phyloP scores from a whole-genome alignment of 1,284 basidiomycete species.

The Chondrostereum purpureum region DNA sequence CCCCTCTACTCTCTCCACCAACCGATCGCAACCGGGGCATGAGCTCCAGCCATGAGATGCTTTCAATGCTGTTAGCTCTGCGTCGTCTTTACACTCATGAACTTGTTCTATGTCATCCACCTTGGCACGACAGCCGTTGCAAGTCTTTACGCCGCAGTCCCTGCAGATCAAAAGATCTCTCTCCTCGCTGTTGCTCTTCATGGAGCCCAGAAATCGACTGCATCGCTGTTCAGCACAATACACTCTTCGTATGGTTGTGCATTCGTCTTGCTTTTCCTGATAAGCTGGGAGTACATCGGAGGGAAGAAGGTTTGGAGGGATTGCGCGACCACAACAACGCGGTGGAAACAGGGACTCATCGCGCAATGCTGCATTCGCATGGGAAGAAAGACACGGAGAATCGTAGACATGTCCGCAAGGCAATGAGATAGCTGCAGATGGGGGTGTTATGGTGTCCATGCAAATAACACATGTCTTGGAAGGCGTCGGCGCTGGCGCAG shows the following conservation, averaged over 20 bases:
- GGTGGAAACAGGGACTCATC: constrained; percentile 31
- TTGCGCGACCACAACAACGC: constrained; percentile 24
- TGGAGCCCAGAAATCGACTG: constrained; percentile 28
- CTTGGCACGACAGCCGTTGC: background rate
- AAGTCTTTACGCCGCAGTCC: background rate
- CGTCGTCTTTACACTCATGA: constrained; percentile 1
- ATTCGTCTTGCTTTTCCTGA: constrained; percentile 21
- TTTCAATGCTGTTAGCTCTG: constrained; percentile 1
- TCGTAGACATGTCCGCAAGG: constrained; percentile 29
- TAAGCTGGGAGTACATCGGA: constrained; percentile 20
- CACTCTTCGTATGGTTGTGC: constrained; percentile 23
- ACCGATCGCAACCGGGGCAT: constrained; percentile 2
- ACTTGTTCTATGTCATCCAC: background rate
- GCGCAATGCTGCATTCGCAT: constrained; percentile 23
- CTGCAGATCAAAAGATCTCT: background rate
- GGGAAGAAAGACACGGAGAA: constrained; percentile 21
- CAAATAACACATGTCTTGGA: background rate
- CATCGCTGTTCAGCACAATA: constrained; percentile 30
- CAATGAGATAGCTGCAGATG: constrained; percentile 12
- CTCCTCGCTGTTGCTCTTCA: constrained; percentile 7
- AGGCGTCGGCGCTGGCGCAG: too few species aligned
- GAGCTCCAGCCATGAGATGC: constrained; percentile 1
- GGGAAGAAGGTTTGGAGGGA: constrained; percentile 21
- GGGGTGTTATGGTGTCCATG: background rate
- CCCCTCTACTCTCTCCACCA: constrained; percentile 3